Base-by-base conservation (phyloP, 768 basidiomycete species). In the Jaapia argillacea region DNA sequence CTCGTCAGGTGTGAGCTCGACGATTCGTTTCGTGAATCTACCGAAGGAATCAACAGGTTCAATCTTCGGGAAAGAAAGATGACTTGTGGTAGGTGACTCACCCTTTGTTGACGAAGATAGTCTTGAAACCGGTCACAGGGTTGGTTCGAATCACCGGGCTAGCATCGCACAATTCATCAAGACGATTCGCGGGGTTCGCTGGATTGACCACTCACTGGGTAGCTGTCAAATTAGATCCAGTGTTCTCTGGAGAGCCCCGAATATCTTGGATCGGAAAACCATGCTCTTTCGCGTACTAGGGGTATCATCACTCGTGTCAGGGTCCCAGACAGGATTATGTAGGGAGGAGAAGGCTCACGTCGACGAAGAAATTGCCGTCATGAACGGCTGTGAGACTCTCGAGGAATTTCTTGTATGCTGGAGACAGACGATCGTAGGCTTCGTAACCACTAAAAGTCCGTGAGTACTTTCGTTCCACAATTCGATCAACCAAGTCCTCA, bases 351-450 rank as follows among this genome's bases (percentile, higher is more conserved):
- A 4, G 14, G 48, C 57, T 12, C 40, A 68, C 68, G 24, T 67
- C 54, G 28, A 61, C 44, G 56, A 72, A 74, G 42, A 62, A 57
- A 40, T 64, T 57, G 16, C 66, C 77, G 35, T 64, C 58, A 50
- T 81, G 78, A 2, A 70, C 55, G 0, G 79, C 79, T 1, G 72
- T 75, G 12, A 81, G 58, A 5, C 74, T 72, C 52, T 79, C 76
- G 35, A 81, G 61, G 57, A 78, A 78, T 26, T 61, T 64, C 40
- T 67, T 60, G 46, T 68, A 68, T 3, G 70, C 63, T 6, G 75
- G 75, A 1, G 77, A 79, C 20, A 83, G 69, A 13, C 73, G 63
- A 56, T 79, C 76, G 58, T 81, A 83, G 6, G 75, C 78, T 53
- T 78, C 77, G 49, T 79, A 81, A 3, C 66, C 74, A 45, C 58